Conservation (phyloP, 352 stramenopile genomes). For the Phytophthora ramorum region DNA sequence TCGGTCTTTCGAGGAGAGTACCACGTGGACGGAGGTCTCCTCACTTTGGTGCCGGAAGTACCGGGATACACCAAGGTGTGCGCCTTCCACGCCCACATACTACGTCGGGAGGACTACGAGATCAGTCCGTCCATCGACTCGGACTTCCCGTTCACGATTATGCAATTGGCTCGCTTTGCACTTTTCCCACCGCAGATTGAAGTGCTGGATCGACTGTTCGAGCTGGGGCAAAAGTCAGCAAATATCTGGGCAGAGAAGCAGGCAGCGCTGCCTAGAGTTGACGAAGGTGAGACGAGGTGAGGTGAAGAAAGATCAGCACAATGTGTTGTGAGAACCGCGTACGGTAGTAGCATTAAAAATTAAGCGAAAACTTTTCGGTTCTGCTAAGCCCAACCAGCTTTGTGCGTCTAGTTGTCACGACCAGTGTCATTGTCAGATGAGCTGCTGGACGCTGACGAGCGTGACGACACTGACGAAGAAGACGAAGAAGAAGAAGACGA, state of each 20-base stretch:
- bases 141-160: constrained; percentile 63
- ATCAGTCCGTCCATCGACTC: constrained; percentile 77
- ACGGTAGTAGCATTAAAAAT: constrained; percentile 17
- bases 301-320: constrained; percentile 11
- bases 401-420: constrained; percentile 3
- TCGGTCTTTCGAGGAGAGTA: constrained; percentile 67
- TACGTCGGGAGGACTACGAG: constrained; percentile 71
- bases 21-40: constrained; percentile 74
- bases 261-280: too few relatives aligned
- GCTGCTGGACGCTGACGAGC: constrained; percentile 49
- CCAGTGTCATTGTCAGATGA: constrained; percentile 50
- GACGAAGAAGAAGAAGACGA: constrained; percentile 43
- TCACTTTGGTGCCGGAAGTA: constrained; percentile 75
- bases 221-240: constrained; percentile 57
- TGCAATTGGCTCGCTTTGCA: constrained; percentile 61
- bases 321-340: constrained; percentile 4
- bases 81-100: constrained; percentile 60
- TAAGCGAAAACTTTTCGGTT: constrained; percentile 14
- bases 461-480: constrained; percentile 51
- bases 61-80: constrained; percentile 75
- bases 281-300: too few relatives aligned
- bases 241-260: constrained; percentile 56
- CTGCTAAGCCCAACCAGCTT: constrained; percentile 1
- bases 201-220: constrained; percentile 75
- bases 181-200: constrained; percentile 61